These are phyloP conservation scores for Magnusiomyces ingens DNA, from an alignment of 1,139 yeast species.

Conservation along the genomic window DNA sequence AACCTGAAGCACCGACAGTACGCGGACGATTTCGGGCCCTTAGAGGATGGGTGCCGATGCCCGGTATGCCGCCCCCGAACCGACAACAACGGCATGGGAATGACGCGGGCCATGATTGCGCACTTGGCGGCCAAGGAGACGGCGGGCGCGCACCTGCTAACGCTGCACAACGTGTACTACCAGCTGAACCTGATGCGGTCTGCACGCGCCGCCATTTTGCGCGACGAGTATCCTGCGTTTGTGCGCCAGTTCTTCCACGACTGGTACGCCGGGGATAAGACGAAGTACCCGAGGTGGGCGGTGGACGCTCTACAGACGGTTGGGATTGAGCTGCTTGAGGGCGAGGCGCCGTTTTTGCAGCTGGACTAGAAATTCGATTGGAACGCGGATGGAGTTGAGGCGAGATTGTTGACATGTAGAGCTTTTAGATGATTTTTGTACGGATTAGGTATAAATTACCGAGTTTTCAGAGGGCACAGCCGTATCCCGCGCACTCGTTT, in stretches of 20 bases:
- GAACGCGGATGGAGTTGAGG: too few species aligned
- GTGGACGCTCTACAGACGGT: constrained; percentile 35
- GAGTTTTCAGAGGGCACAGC: too few species aligned
- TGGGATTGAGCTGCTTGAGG: constrained; percentile 27
- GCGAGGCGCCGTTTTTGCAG: too few species aligned
- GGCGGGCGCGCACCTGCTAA: constrained; percentile 39
- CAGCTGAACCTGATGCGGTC: constrained; percentile 39
- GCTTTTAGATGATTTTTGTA: too few species aligned
- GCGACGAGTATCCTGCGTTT: constrained; percentile 35
- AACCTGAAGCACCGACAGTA: constrained; percentile 33
- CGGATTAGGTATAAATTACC: too few species aligned
- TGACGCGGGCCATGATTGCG: constrained; percentile 35
- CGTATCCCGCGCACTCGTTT: too few species aligned
- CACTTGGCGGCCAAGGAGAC: constrained; percentile 38
- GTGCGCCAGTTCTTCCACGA: constrained; percentile 33
- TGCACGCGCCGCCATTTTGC: constrained; percentile 37
- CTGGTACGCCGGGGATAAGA: constrained; percentile 30
- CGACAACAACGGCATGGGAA: constrained; percentile 33
- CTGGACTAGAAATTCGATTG: too few species aligned
- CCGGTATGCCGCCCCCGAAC: constrained; percentile 35
- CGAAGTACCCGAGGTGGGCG: constrained; percentile 39
- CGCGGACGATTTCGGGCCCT: constrained; percentile 34
- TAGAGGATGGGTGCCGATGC: constrained; percentile 38
- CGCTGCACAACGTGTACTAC: constrained; percentile 39
- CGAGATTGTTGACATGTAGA: too few species aligned